phyloP scores from a whole-genome alignment of 345 rosid species.

The Hirschfeldia incana region DNA sequence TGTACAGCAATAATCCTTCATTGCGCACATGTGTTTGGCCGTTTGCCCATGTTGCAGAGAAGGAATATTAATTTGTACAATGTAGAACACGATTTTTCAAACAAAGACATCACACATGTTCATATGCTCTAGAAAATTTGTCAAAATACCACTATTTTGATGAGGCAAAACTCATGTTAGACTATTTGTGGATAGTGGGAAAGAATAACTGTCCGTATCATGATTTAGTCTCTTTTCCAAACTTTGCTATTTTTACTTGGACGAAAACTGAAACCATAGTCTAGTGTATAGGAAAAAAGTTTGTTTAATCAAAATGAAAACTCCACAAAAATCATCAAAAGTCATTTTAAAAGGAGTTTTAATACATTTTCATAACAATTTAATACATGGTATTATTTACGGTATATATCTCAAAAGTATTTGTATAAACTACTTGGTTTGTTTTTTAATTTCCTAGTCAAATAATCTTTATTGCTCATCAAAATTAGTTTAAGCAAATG shows the following conservation, averaged over 20 bases:
- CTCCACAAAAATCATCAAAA: neutral
- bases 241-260: neutral
- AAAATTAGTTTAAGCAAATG: neutral
- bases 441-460: neutral
- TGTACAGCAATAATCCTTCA: constrained; percentile 13
- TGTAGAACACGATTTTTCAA: constrained; percentile 27
- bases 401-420: neutral
- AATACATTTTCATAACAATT: neutral
- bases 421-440: neutral
- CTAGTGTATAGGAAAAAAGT: neutral
- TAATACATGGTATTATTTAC: neutral
- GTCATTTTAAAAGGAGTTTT: neutral
- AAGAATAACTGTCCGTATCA: neutral
- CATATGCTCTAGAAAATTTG: neutral
- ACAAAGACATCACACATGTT: constrained; percentile 18
- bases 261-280: neutral
- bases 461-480: neutral
- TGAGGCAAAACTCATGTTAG: neutral
- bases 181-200: neutral
- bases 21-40: constrained; percentile 37
- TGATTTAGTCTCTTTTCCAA: neutral
- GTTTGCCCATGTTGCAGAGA: constrained; percentile 20
- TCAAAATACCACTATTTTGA: neutral
- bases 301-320: neutral
- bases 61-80: constrained; percentile 6